These are phyloP conservation scores for Hymenoscyphus fraxineus DNA, from an alignment of 2,329 filamentous ascomycete genomes.

Conservation along the genomic window DNA sequence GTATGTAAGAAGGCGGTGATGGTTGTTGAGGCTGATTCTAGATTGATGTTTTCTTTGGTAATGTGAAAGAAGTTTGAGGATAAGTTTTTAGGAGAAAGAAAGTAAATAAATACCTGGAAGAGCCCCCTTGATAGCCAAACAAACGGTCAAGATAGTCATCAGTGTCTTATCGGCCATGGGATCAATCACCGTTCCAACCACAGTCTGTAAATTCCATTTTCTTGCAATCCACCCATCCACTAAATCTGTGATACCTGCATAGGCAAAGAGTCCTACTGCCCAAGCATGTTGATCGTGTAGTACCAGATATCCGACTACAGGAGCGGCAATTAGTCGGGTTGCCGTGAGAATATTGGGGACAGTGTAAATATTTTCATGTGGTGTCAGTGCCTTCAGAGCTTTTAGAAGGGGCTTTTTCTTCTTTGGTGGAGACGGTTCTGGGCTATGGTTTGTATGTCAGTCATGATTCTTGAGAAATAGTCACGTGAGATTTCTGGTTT, in stretches of 20 bases:
- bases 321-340: slow-evolving; percentile 77
- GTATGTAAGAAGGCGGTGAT: not conserved
- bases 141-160: slow-evolving; percentile 90
- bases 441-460: not conserved
- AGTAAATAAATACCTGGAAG: slow-evolving; percentile 59
- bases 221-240: slow-evolving; percentile 93
- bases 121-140: slow-evolving; percentile 75
- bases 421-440: not conserved
- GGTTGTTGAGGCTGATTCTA: not conserved
- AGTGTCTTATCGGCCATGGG: slow-evolving; percentile 96
- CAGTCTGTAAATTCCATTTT: slow-evolving; percentile 81
- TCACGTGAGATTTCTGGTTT: not conserved
- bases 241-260: slow-evolving; percentile 86
- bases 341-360: slow-evolving; percentile 92
- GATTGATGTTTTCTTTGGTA: too few relatives aligned
- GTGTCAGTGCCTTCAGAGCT: slow-evolving; percentile 31
- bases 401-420: slow-evolving; percentile 23
- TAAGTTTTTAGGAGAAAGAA: not conserved
- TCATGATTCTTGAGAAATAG: not conserved
- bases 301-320: slow-evolving; percentile 83
- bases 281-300: slow-evolving; percentile 75
- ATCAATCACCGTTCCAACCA: slow-evolving; percentile 91
- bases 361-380: slow-evolving; percentile 92
- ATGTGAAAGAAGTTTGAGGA: too few relatives aligned
- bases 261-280: slow-evolving; percentile 83